Conservation (phyloP, 345 rosid genomes). For the Syzygium jambos region DNA sequence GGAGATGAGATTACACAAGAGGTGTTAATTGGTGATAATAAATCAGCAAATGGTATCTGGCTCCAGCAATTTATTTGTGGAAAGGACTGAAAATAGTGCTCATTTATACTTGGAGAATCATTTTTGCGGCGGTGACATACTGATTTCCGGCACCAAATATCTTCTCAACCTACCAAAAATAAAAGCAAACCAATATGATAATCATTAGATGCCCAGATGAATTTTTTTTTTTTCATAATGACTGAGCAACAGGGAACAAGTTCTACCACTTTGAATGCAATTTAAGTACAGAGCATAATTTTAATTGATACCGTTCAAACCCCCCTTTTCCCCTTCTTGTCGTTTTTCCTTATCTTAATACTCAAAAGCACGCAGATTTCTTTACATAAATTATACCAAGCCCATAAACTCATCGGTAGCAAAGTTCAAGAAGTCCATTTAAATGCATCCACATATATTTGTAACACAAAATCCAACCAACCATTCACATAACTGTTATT, state of each 20-base stretch:
- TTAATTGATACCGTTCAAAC: background rate
- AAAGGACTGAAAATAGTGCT: background rate
- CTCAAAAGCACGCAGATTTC: background rate
- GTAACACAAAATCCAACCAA: background rate
- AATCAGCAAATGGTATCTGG: background rate
- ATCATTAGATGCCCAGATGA: background rate
- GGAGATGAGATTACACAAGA: background rate
- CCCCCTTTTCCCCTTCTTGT: background rate
- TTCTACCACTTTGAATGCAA: background rate
- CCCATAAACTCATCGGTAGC: background rate
- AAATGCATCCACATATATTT: background rate
- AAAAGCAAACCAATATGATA: background rate
- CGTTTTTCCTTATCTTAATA: background rate
- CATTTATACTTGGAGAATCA: conserved; percentile 73
- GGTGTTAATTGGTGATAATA: background rate
- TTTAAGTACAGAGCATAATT: fast-evolving
- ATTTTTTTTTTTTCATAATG: background rate
- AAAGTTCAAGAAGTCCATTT: background rate
- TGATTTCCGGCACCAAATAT: conserved; percentile 95
- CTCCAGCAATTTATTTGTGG: background rate
- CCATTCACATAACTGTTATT: background rate
- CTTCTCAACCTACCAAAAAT: conserved; percentile 63
- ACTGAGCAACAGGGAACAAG: background rate
- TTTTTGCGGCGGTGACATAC: conserved; percentile 94
- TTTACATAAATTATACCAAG: background rate